Evolutionary conservation across 345 rosid species (phyloP).

Genomic region (Alliaria petiolata): DNA sequence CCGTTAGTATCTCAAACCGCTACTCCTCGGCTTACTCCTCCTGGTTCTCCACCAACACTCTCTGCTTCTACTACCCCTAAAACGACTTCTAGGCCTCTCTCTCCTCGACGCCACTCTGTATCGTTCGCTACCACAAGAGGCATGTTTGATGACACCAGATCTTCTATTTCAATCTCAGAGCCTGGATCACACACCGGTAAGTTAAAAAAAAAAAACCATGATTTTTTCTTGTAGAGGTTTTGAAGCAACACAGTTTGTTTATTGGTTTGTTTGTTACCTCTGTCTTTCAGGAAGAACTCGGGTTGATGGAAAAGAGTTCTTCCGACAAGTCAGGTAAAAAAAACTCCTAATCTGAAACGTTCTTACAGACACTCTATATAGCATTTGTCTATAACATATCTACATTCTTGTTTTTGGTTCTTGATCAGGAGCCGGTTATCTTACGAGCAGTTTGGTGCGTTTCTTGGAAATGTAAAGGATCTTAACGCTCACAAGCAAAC

Average conservation of each 20-base stretch:
- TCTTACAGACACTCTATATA: neutral
- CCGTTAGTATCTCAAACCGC: constrained; percentile 58
- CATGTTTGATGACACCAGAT: constrained; percentile 60
- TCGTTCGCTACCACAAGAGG: constrained; percentile 80
- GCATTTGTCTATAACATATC: neutral
- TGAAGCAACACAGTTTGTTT: neutral
- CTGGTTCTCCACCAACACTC: constrained; percentile 70
- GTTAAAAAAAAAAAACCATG: neutral
- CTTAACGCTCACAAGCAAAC: constrained; percentile 88
- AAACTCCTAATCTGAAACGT: neutral
- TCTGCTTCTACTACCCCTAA: constrained; percentile 85
- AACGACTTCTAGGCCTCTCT: constrained; percentile 63
- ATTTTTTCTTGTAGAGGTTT: neutral
- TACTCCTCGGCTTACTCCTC: constrained; percentile 83
- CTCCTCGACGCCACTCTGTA: constrained; percentile 73
- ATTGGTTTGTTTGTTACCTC: neutral
- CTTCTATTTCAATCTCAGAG: constrained; percentile 57
- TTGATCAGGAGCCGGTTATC: constrained; percentile 47
- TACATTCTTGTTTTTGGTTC: neutral
- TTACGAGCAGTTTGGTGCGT: constrained; percentile 88
- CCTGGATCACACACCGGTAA: constrained; percentile 59
- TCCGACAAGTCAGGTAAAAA: constrained; percentile 88
- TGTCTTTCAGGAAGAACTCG: constrained; percentile 60
- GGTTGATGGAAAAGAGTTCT: constrained; percentile 94
- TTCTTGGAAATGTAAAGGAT: constrained; percentile 91